phyloP scores from a whole-genome alignment of 2,329 filamentous ascomycete genomes.

The Fusarium staphyleae region DNA sequence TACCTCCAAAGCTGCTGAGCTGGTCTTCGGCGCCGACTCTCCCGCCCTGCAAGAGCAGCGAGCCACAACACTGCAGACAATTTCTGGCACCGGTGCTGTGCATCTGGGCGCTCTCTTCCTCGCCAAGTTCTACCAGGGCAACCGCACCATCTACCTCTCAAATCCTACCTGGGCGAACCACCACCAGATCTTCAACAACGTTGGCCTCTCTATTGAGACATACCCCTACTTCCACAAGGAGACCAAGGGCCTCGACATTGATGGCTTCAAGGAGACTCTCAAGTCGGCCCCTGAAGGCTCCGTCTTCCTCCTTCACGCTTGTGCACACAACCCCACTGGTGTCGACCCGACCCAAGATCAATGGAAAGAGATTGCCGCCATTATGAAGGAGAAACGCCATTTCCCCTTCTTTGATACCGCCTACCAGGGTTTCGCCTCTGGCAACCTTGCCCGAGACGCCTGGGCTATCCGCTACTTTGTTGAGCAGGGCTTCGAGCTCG shows the following conservation, averaged over 20 bases:
- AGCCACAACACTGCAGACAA: conserved; percentile 84
- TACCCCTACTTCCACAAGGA: conserved; percentile 95
- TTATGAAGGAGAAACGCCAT: conserved; percentile 80
- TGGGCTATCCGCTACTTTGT: conserved; percentile 95
- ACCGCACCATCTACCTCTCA: conserved; percentile 85
- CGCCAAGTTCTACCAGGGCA: conserved; percentile 82
- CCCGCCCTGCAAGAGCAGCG: conserved; percentile 86
- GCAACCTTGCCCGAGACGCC: conserved; percentile 82
- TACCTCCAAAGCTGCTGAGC: conserved; percentile 87
- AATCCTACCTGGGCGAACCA: conserved; percentile 99
- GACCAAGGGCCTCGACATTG: conserved; percentile 91
- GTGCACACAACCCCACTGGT: conserved; percentile 97
- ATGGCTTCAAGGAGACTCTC: conserved; percentile 81
- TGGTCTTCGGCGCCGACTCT: conserved; percentile 82
- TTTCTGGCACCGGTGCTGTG: conserved; percentile 95
- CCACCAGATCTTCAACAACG: conserved; percentile 97
- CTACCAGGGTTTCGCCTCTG: conserved; percentile 97
- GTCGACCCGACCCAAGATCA: conserved; percentile 94
- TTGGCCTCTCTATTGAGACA: conserved; percentile 75
- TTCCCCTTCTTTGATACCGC: conserved; percentile 99
- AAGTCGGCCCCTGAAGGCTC: conserved; percentile 76
- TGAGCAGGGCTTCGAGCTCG: conserved; percentile 87
- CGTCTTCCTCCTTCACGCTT: conserved; percentile 91
- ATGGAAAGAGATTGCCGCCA: conserved; percentile 85
- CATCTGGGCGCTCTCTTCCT: conserved; percentile 95